Conservation (phyloP, 2,329 filamentous ascomycete species). For the Aspergillus sp. region DNA sequence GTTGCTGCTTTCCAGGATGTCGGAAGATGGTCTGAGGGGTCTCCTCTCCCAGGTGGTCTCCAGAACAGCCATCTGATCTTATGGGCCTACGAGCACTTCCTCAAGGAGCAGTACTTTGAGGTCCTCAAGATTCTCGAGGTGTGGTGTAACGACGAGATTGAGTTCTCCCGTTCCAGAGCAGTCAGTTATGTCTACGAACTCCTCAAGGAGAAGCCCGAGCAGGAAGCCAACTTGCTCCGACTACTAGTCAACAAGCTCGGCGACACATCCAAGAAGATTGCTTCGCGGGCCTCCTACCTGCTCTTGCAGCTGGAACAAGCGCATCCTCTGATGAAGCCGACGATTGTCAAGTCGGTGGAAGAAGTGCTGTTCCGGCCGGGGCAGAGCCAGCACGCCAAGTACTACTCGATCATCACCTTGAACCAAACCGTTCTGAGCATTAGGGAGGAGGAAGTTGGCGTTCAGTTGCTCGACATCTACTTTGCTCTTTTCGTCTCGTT, state of each 20-base stretch:
- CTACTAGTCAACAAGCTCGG: slow-evolving; percentile 95
- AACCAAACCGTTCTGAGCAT: slow-evolving; percentile 93
- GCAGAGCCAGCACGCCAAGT: slow-evolving; percentile 86
- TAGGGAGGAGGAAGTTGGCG: slow-evolving; percentile 80
- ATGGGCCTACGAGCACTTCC: slow-evolving; percentile 94
- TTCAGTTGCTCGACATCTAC: slow-evolving; percentile 84
- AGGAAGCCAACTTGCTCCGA: slow-evolving; percentile 90
- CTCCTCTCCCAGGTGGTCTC: slow-evolving; percentile 73
- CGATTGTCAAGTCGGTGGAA: slow-evolving; percentile 84
- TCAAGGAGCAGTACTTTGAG: slow-evolving; percentile 93
- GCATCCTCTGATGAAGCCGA: slow-evolving; percentile 91
- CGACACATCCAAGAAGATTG: slow-evolving; percentile 92
- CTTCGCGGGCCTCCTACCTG: slow-evolving; percentile 89
- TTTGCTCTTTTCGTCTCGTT: slow-evolving; percentile 86
- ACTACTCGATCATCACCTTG: slow-evolving; percentile 93
- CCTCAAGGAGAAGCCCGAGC: slow-evolving; percentile 93
- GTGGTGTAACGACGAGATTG: slow-evolving; percentile 94
- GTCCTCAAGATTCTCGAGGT: slow-evolving; percentile 87
- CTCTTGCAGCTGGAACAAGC: slow-evolving; percentile 87
- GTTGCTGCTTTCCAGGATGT: slow-evolving; percentile 70
- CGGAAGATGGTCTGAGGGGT: slow-evolving; percentile 68
- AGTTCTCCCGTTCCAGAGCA: slow-evolving; percentile 85
- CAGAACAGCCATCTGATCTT: slow-evolving; percentile 77
- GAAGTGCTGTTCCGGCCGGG: slow-evolving; percentile 86
- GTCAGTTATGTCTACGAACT: slow-evolving; percentile 91